Evolutionary conservation across 2,329 filamentous ascomycete genomes (phyloP), one percentile per base, ranked within the genome.

Genomic region (Aspergillus japonicus): DNA sequence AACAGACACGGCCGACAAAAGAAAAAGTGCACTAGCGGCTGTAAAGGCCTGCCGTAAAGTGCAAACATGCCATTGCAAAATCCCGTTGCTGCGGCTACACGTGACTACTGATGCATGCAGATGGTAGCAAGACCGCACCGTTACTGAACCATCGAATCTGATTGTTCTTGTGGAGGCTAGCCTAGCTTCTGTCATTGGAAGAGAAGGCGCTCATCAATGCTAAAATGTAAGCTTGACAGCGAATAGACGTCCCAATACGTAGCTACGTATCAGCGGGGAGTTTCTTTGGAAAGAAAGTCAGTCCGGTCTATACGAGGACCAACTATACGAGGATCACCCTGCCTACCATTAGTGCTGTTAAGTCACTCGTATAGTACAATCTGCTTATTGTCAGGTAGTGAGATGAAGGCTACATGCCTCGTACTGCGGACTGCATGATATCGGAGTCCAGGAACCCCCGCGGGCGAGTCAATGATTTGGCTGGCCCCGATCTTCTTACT

Each of bases 401-500:
- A 35, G 33, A 3, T 35, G 12, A 12, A 35, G 12, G 14, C 33
- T 35, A 16, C 26, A 29, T 29, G 8, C 7, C 8, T 8, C 26
- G 26, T 29, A 6, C 26, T 29, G 26, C 26, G 26, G 8, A 12
- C 33, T 35, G 33, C 33, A 35, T 35, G 33, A 35, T 35, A 35
- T 16, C 10, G 14, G 12, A 16, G 5, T 12, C 12, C 33, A 35
- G 14, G 14, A 16, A 35, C 49, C 29, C 14, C 24, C 31, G 48
- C 14, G 31, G 26, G 21, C 19, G 24, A 52, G 50, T 47, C 51
- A 54, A 31, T 29, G 26, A 29, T 19, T 44, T 10, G 53, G 12
- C 53, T 47, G 44, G 53, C 39, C 39, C 53, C 29, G 42, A 55
- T 47, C 53, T 29, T 21, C 53, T 55, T 44, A 55, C 42, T 55